Base-by-base conservation (phyloP, 2,329 filamentous ascomycete genomes). In the Didymella exigua region DNA sequence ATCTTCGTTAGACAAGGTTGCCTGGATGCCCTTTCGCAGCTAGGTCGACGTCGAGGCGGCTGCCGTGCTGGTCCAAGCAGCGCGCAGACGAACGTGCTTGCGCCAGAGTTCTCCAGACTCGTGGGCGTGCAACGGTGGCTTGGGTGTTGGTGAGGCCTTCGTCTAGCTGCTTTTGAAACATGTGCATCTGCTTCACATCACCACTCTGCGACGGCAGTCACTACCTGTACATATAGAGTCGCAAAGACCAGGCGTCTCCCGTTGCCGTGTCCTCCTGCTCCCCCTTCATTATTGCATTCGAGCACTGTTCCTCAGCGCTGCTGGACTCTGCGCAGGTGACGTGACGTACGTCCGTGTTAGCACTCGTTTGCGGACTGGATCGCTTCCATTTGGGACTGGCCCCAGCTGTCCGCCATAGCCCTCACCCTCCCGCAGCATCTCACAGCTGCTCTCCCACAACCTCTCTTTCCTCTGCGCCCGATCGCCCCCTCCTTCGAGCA, bases 401-500 rank as follows among this genome's bases (percentile, higher is more conserved):
- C 52, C 52, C 47, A 60, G 56, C 60, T 66, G 53, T 62, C 60
- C 60, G 60, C 61, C 56, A 54, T 61, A 56, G 57, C 57, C 49
- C 58, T 56, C 58, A 60, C 42, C 49, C 50, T 56, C 62, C 47
- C 56, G 45, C 60, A 41, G 44, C 58, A 50, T 60, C 58, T 60
- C 60, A 60, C 54, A 48, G 51, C 43, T 40, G 54, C 54, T 44
- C 47, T 51, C 51, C 38, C 54, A 49, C 60, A 58, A 55, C 38
- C 54, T 54, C 51, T 58, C 60, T 58, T 53, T 62, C 62, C 61
- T 62, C 63, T 62, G 65, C 60, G 52, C 60, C 59, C 68, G 49
- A 69, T 71, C 70, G 70, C 73, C 73, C 68, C 68, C 67, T 74
- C 72, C 67, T 74, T 73, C 69, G 61, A 59, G 65, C 72, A 65